A percentile compares a stretch with the other conserved stretches of the same genome.
Conservation (phyloP, 805 yeast species). For the Wickerhamomyces queroliae region DNA sequence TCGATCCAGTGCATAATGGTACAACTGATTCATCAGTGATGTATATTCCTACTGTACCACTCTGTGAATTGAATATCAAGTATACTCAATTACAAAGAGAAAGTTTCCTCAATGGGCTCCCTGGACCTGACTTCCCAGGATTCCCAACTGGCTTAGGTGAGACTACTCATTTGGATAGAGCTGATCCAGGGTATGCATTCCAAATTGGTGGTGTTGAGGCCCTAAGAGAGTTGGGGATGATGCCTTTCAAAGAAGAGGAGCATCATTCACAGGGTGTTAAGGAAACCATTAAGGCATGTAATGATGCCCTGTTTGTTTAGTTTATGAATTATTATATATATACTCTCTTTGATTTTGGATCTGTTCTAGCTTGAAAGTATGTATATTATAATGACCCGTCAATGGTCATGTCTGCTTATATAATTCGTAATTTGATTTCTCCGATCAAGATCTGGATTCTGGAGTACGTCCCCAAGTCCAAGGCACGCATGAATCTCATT, state of each 20-base stretch:
- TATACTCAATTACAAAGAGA: constrained; percentile 14
- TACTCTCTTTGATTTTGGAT: too few species aligned
- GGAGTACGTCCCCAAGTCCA: too few species aligned
- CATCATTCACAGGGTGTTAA: background rate
- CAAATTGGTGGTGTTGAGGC: constrained; percentile 2
- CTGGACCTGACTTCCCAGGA: constrained; percentile 22
- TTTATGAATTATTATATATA: background rate
- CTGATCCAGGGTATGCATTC: background rate
- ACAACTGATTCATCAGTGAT: constrained; percentile 31
- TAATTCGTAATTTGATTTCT: too few species aligned
- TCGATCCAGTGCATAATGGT: constrained; percentile 32
- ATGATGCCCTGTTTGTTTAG: background rate
- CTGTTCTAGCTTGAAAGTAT: too few species aligned
- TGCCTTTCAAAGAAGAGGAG: background rate
- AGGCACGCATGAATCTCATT: too few species aligned
- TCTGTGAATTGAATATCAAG: constrained; percentile 14
- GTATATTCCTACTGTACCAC: constrained; percentile 27
- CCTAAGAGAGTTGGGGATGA: constrained; percentile 1
- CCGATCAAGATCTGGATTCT: too few species aligned
- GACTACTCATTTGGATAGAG: constrained; percentile 1
- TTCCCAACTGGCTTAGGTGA: constrained; percentile 2
- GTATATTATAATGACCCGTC: too few species aligned
- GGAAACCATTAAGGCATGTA: background rate
- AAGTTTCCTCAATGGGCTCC: constrained; percentile 8
- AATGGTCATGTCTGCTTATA: too few species aligned